Evolutionary conservation across 495 filamentous ascomycete genomes (phyloP).

Genomic region (Evansstolkia leycettana): DNA sequence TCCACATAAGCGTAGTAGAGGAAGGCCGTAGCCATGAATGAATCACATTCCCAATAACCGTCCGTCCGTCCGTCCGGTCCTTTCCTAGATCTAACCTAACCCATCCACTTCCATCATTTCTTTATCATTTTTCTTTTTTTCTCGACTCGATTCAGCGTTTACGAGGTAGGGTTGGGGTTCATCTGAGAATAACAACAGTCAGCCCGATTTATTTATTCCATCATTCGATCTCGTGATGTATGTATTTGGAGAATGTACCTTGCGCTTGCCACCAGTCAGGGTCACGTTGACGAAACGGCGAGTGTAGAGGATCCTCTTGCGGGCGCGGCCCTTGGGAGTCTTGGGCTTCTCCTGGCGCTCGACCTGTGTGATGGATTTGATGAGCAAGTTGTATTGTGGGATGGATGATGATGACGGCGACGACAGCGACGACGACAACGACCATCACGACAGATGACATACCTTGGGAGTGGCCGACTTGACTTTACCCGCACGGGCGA

Average conservation of each 20-base stretch:
- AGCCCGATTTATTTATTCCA: neutral
- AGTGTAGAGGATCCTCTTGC: slow-evolving; percentile 96
- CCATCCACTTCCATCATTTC: too few species aligned
- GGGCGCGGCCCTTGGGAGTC: slow-evolving; percentile 90
- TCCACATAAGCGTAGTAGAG: too few species aligned
- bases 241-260: slow-evolving; percentile 51
- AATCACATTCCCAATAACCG: too few species aligned
- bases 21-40: too few species aligned
- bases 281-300: slow-evolving; percentile 99
- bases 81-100: too few species aligned
- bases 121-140: too few species aligned
- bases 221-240: neutral
- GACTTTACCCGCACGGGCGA: slow-evolving; percentile 4
- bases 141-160: too few species aligned
- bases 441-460: neutral
- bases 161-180: neutral
- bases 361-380: slow-evolving; percentile 15
- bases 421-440: neutral
- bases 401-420: neutral
- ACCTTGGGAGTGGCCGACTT: slow-evolving; percentile 3
- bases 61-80: too few species aligned
- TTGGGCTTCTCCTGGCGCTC: slow-evolving; percentile 35
- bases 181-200: neutral
- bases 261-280: slow-evolving; percentile 97
- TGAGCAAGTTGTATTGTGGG: neutral